Evolutionary conservation across 2,329 filamentous ascomycete genomes (phyloP).

Genomic region (Aspergillus brunneoviolaceus): DNA sequence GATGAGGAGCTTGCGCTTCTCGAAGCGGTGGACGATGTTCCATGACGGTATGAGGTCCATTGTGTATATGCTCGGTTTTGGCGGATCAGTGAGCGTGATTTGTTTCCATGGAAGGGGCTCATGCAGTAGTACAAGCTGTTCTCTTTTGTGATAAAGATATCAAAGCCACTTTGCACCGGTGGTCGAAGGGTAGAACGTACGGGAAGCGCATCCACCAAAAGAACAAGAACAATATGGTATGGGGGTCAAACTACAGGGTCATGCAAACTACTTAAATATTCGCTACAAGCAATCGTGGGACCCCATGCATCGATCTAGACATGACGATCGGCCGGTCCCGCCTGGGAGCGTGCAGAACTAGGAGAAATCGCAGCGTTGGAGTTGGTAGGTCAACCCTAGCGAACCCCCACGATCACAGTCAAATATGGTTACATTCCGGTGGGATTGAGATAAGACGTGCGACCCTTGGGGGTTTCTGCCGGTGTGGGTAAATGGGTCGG

Average conservation of each 20-base stretch:
- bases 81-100: not conserved
- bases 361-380: not conserved
- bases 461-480: not conserved
- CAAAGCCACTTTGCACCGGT: no score
- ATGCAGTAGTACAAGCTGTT: no score
- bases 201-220: no score
- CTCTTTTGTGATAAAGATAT: no score
- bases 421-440: slow-evolving; percentile 25
- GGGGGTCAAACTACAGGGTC: not conserved
- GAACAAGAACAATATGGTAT: not conserved
- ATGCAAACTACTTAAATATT: not conserved
- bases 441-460: slow-evolving; percentile 6
- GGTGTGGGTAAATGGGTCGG: not conserved
- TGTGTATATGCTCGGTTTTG: slow-evolving; percentile 8
- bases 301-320: not conserved
- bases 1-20: slow-evolving; percentile 58
- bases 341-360: no score
- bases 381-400: not conserved
- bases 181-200: no score
- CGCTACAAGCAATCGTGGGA: not conserved
- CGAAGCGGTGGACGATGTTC: slow-evolving; percentile 54
- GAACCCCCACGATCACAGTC: slow-evolving; percentile 1
- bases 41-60: slow-evolving; percentile 43
- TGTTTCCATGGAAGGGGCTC: no score
- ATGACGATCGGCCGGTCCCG: not conserved